Conservation (phyloP, 352 stramenopile genomes). For the Phytophthora podocarpi region DNA sequence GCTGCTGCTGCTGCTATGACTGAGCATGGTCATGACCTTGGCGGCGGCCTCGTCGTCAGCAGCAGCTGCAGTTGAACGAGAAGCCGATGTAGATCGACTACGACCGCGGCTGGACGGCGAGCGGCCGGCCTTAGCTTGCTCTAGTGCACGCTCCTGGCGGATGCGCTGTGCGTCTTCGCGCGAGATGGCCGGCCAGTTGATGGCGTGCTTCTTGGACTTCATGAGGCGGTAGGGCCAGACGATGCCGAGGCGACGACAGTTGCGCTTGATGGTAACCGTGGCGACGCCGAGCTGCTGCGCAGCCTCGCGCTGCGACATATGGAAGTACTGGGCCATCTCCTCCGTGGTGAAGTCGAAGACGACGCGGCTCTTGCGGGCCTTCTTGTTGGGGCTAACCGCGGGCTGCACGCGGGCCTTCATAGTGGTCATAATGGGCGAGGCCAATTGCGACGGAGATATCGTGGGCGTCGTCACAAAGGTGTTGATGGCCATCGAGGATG, state of each 20-base stretch:
- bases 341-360: constrained; percentile 63
- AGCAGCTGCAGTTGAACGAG: constrained; percentile 3
- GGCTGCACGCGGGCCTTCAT: constrained; percentile 13
- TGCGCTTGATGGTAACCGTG: constrained; percentile 66
- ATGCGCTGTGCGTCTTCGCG: constrained; percentile 43
- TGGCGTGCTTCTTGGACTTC: constrained; percentile 55
- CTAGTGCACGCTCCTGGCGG: constrained; percentile 36
- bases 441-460: constrained; percentile 6
- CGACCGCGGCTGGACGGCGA: constrained; percentile 23
- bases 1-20: constrained; percentile 4
- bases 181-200: constrained; percentile 41
- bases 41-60: constrained; percentile 30
- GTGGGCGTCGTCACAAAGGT: constrained; percentile 2
- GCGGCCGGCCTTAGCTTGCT: constrained; percentile 37
- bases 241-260: constrained; percentile 62
- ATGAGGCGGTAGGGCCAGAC: constrained; percentile 63
- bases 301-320: constrained; percentile 61
- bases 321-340: constrained; percentile 61
- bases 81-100: constrained; percentile 21
- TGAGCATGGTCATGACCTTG: constrained; percentile 35
- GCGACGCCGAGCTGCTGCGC: constrained; percentile 59
- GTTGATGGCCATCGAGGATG: constrained; percentile 5
- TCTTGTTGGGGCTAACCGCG: constrained; percentile 31
- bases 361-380: constrained; percentile 51
- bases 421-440: constrained; percentile 18